Percentiles rank a stretch among this genome's conserved stretches.
Evolutionary conservation across 2,329 filamentous ascomycete species (phyloP).

Genomic region (Chaetoscypha palmicola): DNA sequence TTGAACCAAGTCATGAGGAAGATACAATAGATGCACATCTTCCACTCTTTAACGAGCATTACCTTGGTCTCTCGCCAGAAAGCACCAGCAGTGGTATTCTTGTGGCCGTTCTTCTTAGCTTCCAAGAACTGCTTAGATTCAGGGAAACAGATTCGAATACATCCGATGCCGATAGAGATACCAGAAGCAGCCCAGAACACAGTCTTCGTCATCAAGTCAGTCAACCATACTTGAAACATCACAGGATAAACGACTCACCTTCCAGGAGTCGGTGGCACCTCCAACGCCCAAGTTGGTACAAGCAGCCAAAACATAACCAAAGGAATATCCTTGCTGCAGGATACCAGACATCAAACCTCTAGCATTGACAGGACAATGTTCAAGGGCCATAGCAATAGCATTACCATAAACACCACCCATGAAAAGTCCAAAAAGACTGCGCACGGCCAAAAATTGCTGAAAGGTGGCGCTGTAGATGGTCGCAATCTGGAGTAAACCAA

Average conservation of each 20-base stretch:
- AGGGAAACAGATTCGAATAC: conserved; percentile 61
- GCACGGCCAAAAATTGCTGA: conserved; percentile 58
- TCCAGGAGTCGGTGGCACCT: conserved; percentile 57
- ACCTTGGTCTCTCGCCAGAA: conserved; percentile 65
- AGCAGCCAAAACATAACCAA: conserved; percentile 25
- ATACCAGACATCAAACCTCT: conserved; percentile 26
- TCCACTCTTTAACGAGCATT: conserved; percentile 67
- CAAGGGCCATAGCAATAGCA: conserved; percentile 65
- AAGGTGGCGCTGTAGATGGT: conserved; percentile 22
- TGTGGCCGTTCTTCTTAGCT: conserved; percentile 53
- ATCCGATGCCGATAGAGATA: conserved; percentile 60
- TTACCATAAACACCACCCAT: conserved; percentile 79
- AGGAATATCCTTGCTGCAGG: conserved; percentile 23
- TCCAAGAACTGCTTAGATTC: conserved; percentile 71
- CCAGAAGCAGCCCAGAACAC: conserved; percentile 43
- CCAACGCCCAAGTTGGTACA: conserved; percentile 67
- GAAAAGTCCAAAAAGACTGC: conserved; percentile 65
- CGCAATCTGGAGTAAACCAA: conserved; percentile 60
- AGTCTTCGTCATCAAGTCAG: conserved; percentile 44
- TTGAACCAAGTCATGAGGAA: conserved; percentile 66
- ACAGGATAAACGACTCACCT: conserved; percentile 43
- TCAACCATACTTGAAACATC: conserved; percentile 36
- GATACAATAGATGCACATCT: conserved; percentile 69
- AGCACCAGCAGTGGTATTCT: conserved; percentile 37
- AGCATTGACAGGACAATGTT: conserved; percentile 37